Conservation (phyloP, 2,329 filamentous ascomycete genomes). For the Alternaria hordeiaustralica region DNA sequence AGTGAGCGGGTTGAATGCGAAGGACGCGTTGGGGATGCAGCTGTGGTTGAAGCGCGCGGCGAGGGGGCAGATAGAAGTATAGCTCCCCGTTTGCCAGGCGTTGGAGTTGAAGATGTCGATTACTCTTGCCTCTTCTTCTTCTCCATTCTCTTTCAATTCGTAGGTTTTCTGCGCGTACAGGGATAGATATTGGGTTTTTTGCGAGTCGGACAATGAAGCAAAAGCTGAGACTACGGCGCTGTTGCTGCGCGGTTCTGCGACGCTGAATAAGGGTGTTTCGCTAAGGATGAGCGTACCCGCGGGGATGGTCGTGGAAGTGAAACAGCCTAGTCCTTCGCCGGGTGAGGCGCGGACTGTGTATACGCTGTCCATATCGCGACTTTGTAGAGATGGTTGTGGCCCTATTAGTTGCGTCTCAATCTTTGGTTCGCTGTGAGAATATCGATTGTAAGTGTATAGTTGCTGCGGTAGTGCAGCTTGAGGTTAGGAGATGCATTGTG, state of each 20-base stretch:
- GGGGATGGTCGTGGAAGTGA: conserved; percentile 39
- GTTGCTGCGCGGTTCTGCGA: conserved; percentile 32
- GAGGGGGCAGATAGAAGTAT: conserved; percentile 36
- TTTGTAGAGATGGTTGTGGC: not conserved
- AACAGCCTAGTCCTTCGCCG: conserved; percentile 48
- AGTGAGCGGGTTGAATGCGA: conserved; percentile 28
- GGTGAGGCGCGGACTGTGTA: conserved; percentile 31
- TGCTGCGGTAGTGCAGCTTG: not conserved
- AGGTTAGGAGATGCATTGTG: not conserved
- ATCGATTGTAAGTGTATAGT: not conserved
- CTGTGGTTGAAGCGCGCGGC: conserved; percentile 47
- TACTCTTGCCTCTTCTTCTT: conserved; percentile 10
- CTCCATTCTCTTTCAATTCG: not conserved
- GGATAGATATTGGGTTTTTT: conserved; percentile 21
- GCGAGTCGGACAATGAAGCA: not conserved
- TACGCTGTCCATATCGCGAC: conserved; percentile 14
- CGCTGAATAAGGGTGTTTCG: conserved; percentile 45
- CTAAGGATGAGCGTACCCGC: conserved; percentile 45
- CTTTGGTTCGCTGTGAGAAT: not conserved
- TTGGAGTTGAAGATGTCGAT: conserved; percentile 32
- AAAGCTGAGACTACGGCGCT: conserved; percentile 19
- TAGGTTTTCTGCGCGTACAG: conserved; percentile 16
- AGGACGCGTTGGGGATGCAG: conserved; percentile 44
- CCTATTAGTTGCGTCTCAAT: not conserved
- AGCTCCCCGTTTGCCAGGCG: conserved; percentile 28